These are phyloP conservation scores for Ganoderma leucocontextum DNA, from an alignment of 1,284 basidiomycete species.

Conservation along the genomic window DNA sequence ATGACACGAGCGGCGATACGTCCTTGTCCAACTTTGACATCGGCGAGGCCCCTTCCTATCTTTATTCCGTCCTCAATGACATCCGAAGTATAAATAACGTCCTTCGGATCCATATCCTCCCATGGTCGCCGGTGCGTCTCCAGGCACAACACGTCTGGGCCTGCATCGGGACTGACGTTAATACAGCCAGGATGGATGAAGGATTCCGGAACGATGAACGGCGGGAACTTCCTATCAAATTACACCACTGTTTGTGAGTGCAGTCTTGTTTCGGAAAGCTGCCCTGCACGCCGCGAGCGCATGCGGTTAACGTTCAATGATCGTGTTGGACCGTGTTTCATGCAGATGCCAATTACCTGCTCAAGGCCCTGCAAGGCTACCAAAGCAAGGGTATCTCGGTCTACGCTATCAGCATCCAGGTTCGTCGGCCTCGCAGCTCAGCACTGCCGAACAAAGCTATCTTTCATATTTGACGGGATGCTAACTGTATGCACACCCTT, in stretches of 20 bases:
- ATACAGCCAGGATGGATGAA: conserved; percentile 63
- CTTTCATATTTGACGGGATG: neutral
- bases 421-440: neutral
- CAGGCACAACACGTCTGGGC: neutral
- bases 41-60: conserved; percentile 50
- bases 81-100: conserved; percentile 52
- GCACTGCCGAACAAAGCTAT: neutral
- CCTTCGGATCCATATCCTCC: conserved; percentile 52
- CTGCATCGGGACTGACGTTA: neutral
- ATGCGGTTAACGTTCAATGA: neutral
- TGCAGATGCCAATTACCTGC: conserved; percentile 32
- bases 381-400: conserved; percentile 50
- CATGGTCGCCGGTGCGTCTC: conserved; percentile 58
- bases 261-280: neutral
- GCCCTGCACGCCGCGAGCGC: neutral
- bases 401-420: conserved; percentile 54
- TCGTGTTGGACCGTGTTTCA: neutral
- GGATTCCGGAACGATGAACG: conserved; percentile 51
- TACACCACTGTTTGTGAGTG: conserved; percentile 48
- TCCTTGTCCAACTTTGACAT: conserved; percentile 51
- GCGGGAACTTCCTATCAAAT: conserved; percentile 49
- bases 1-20: conserved; percentile 54
- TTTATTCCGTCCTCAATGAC: conserved; percentile 54
- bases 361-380: conserved; percentile 56
- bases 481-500: neutral